These are phyloP conservation scores for Choanephora cucurbitarum DNA, from an alignment of 371 early-diverging fungal species.

Conservation along the genomic window DNA sequence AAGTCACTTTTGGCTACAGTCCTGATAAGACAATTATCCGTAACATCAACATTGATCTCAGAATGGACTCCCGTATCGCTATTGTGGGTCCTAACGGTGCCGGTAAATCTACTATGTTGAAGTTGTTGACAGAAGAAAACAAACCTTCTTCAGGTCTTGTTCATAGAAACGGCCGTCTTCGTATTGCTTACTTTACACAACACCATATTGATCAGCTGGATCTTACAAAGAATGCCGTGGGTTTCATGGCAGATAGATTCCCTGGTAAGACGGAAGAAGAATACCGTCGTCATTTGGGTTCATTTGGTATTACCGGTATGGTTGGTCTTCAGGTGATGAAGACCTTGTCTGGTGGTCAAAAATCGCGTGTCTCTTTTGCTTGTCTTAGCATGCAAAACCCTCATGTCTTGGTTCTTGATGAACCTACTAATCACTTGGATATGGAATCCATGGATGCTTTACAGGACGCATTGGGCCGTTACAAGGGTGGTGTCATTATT, in stretches of 20 bases:
- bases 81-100: constrained; percentile 92
- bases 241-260: constrained; percentile 82
- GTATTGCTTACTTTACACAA: constrained; percentile 96
- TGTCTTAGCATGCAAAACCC: constrained; percentile 90
- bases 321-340: constrained; percentile 91
- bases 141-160: constrained; percentile 79
- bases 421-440: constrained; percentile 92
- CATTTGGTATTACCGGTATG: constrained; percentile 96
- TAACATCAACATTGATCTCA: constrained; percentile 88
- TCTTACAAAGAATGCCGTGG: constrained; percentile 80
- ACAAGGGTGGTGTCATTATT: constrained; percentile 89
- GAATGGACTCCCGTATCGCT: constrained; percentile 95
- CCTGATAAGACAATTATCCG: constrained; percentile 71
- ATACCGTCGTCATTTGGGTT: constrained; percentile 90
- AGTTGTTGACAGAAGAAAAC: constrained; percentile 85
- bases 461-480: constrained; percentile 74
- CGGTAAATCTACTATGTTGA: constrained; percentile 89
- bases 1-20: constrained; percentile 88
- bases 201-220: constrained; percentile 97
- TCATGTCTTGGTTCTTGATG: constrained; percentile 96
- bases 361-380: constrained; percentile 96
- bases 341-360: constrained; percentile 98
- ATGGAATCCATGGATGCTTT: constrained; percentile 93
- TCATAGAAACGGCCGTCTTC: constrained; percentile 91
- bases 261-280: constrained; percentile 95